Evolutionary conservation across 148 eudicot genomes (phyloP).

Genomic region (Camellia granthamiana): DNA sequence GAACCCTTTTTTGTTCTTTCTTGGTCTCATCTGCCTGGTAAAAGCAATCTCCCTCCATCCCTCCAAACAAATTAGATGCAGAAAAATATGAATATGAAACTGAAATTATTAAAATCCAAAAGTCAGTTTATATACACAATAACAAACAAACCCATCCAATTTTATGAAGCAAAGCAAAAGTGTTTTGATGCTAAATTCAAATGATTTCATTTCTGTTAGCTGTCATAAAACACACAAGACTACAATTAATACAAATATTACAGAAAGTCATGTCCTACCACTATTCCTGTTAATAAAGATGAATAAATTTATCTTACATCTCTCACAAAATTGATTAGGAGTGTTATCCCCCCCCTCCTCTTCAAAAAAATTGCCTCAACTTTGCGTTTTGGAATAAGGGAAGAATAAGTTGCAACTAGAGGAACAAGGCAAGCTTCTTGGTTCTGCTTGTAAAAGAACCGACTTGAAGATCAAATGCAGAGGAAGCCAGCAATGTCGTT

Average conservation of each 20-base stretch:
- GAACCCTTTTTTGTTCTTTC: no score
- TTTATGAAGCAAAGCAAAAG: background rate
- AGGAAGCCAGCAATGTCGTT: no score
- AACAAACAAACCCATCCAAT: background rate
- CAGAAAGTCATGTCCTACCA: background rate
- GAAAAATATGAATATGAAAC: background rate
- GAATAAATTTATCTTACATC: background rate
- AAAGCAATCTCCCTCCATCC: no score
- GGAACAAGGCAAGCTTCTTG: no score
- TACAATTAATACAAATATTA: background rate
- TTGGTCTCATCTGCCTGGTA: no score
- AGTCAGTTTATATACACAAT: background rate
- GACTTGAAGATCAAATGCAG: no score
- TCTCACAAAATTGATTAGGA: constrained; percentile 14
- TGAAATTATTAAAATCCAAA: background rate
- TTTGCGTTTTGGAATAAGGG: background rate
- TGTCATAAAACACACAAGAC: background rate
- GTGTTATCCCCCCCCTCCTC: no score
- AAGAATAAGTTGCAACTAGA: background rate
- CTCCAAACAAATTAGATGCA: background rate
- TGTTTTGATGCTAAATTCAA: background rate
- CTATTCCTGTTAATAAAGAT: constrained; percentile 8
- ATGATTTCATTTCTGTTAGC: constrained; percentile 13
- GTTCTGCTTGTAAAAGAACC: no score
- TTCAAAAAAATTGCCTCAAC: background rate